Percentiles rank a stretch among this genome's conserved stretches.
These are phyloP conservation scores for Pseudoscleropodium purum DNA, from an alignment of 225 moss, liverwort and hornwort species.

Conservation along the genomic window DNA sequence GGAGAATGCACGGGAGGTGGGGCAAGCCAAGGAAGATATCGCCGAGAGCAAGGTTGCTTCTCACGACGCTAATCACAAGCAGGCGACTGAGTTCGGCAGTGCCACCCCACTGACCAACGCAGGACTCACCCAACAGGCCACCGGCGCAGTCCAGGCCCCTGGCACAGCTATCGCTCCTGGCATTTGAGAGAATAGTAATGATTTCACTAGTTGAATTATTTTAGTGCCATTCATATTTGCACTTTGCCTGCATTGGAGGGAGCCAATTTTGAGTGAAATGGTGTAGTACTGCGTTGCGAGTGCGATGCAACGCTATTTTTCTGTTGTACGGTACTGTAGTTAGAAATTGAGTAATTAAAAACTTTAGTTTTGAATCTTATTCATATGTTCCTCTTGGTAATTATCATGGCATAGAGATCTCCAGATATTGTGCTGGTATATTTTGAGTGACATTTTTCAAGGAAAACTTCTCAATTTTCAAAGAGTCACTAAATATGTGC, in stretches of 20 bases:
- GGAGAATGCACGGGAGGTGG: not conserved
- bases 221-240: not conserved
- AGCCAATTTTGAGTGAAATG: not conserved
- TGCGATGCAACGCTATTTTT: not conserved
- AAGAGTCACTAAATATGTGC: not conserved
- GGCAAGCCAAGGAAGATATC: not conserved
- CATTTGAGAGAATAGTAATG: not conserved
- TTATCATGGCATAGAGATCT: not conserved
- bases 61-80: not conserved
- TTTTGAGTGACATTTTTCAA: not conserved
- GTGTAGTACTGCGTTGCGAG: not conserved
- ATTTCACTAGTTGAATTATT: not conserved
- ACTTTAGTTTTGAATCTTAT: not conserved
- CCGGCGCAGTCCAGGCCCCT: not conserved
- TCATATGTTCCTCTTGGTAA: not conserved
- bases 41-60: constrained; percentile 10
- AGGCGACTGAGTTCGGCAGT: not conserved
- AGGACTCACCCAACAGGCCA: not conserved
- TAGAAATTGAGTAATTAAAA: not conserved
- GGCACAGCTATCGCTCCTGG: not conserved
- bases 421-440: not conserved
- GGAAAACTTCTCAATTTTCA: not conserved
- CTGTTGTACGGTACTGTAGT: not conserved
- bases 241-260: not conserved
- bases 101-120: not conserved